Conservation (phyloP, 441 rosid species). For the Sinapis alba region DNA sequence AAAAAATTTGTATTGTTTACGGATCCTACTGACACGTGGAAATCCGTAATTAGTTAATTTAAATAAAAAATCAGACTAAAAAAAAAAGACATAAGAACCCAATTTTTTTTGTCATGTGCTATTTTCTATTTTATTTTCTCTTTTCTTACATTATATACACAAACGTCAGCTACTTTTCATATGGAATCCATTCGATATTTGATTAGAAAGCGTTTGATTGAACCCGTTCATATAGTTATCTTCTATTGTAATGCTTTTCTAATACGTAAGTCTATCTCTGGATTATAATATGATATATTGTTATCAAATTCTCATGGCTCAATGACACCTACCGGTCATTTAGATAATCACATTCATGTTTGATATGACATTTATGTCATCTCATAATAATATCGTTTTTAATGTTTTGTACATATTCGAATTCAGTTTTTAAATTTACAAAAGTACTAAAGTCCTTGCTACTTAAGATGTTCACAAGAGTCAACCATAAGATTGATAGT, state of each 20-base stretch:
- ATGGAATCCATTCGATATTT: neutral
- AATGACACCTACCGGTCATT: conserved; percentile 9
- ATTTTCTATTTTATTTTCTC: neutral
- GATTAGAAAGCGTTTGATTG: neutral
- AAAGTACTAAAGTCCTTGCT: neutral
- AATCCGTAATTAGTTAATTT: too few relatives aligned
- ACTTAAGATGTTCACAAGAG: neutral
- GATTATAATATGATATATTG: neutral
- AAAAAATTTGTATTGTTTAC: too few relatives aligned
- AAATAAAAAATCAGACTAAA: too few relatives aligned
- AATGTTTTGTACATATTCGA: neutral
- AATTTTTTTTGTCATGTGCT: neutral
- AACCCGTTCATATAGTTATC: neutral
- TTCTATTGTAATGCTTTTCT: neutral
- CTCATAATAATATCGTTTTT: neutral
- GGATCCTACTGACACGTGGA: too few relatives aligned
- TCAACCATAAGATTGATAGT: neutral
- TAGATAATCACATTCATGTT: neutral
- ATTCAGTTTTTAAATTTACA: neutral
- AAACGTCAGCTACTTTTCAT: conserved; percentile 6
- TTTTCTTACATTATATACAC: neutral
- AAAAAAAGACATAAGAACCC: neutral
- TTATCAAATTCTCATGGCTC: conserved; percentile 12
- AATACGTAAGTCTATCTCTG: neutral
- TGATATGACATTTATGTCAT: conserved; percentile 34